Evolutionary conservation across 257 asterid species (phyloP).

Genomic region (Nicotiana paniculata): DNA sequence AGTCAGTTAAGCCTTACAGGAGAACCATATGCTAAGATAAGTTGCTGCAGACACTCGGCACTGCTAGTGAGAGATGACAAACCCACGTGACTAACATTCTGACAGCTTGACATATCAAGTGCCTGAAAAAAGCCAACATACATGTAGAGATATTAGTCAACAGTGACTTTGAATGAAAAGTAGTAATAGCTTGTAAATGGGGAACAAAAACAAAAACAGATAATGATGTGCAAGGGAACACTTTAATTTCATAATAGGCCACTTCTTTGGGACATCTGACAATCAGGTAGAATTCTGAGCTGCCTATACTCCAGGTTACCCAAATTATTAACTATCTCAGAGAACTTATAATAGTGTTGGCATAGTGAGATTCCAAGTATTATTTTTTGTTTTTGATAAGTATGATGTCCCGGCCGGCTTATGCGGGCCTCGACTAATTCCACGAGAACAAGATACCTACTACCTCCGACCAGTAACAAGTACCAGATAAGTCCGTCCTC

Average conservation of each 20-base stretch:
- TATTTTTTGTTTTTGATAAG: no score
- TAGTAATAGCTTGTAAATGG: neutral
- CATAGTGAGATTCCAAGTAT: neutral
- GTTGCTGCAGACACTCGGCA: constrained; percentile 53
- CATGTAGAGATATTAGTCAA: neutral
- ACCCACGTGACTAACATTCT: constrained; percentile 65
- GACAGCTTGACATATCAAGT: constrained; percentile 89
- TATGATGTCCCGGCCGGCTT: no score
- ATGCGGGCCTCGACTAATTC: no score
- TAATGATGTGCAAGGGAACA: neutral
- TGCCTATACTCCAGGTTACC: neutral
- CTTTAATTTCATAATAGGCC: neutral
- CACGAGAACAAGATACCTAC: no score
- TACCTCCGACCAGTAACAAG: no score
- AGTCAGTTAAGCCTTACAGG: constrained; percentile 38
- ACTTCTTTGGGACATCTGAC: constrained; percentile 6
- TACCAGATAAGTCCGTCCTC: no score
- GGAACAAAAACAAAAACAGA: neutral
- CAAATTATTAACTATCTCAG: neutral
- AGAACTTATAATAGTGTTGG: neutral
- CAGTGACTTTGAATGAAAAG: neutral
- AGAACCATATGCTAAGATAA: constrained; percentile 65
- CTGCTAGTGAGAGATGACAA: constrained; percentile 67
- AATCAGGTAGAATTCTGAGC: neutral
- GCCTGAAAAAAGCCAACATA: constrained; percentile 42